phyloP scores from a whole-genome alignment of 192 early-diverging fungal species.

The Dispira parvispora region DNA sequence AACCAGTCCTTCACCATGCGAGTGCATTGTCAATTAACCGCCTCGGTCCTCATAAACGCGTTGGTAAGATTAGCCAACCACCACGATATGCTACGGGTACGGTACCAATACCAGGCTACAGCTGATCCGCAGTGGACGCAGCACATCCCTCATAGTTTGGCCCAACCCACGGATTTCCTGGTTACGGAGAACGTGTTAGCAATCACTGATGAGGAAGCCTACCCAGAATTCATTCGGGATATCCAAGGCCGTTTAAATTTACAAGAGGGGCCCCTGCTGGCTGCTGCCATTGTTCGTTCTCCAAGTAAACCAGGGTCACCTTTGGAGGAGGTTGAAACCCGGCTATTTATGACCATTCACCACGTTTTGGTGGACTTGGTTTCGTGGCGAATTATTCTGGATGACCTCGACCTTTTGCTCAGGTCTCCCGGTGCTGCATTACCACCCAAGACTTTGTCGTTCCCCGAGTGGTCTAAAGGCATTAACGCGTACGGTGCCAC shows the following conservation, averaged over 20 bases:
- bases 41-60: neutral
- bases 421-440: neutral
- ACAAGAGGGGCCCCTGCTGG: neutral
- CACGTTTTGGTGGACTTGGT: slow-evolving; percentile 20
- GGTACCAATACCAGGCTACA: neutral
- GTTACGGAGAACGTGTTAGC: neutral
- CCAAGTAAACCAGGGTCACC: slow-evolving; percentile 6
- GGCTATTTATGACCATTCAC: slow-evolving; percentile 14
- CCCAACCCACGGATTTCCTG: neutral
- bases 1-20: slow-evolving; percentile 6
- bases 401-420: slow-evolving; percentile 14
- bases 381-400: slow-evolving; percentile 20
- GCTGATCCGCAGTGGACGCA: neutral
- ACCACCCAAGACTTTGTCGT: slow-evolving; percentile 14
- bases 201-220: neutral
- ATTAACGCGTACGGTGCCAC: slow-evolving; percentile 3
- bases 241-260: neutral
- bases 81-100: slow-evolving; percentile 6
- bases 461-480: slow-evolving; percentile 11
- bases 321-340: neutral
- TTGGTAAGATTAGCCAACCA: neutral
- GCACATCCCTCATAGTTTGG: neutral
- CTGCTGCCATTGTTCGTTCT: neutral
- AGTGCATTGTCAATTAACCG: neutral
- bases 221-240: neutral